A percentile compares a stretch with the other conserved stretches of the same genome.
Conservation (phyloP, 768 basidiomycete genomes). For the Termitomyces eurrhizus region DNA sequence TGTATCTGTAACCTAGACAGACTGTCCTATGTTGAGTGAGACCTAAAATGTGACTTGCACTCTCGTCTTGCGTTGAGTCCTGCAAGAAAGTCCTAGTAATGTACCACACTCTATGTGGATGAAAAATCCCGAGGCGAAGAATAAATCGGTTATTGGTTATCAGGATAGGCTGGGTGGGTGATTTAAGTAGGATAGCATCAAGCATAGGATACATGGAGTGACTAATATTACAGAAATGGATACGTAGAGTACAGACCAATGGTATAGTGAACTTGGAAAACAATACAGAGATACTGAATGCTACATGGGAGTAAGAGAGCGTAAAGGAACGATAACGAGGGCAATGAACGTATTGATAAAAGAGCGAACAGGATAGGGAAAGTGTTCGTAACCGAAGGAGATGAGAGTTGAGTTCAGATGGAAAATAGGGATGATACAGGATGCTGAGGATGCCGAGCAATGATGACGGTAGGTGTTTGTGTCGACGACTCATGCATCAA, state of each 20-base stretch:
- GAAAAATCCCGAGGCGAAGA: too few relatives aligned
- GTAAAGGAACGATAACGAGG: neutral
- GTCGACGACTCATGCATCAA: constrained; percentile 5
- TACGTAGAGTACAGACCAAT: neutral
- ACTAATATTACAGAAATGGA: neutral
- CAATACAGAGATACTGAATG: neutral
- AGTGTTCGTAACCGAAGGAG: neutral
- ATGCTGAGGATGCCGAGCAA: neutral
- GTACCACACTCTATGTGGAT: too few relatives aligned
- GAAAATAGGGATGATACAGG: neutral
- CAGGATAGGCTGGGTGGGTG: too few relatives aligned
- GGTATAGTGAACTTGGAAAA: neutral
- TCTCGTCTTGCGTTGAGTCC: too few relatives aligned
- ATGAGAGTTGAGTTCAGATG: neutral
- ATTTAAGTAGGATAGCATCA: neutral
- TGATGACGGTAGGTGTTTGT: neutral
- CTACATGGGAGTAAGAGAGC: neutral
- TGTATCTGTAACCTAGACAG: too few relatives aligned
- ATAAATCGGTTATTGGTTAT: neutral
- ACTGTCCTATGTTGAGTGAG: too few relatives aligned
- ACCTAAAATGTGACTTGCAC: too few relatives aligned
- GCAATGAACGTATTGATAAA: neutral
- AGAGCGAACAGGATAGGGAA: neutral
- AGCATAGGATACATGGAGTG: neutral
- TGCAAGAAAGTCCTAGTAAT: too few relatives aligned